These are phyloP conservation scores for Sorghum bicolor DNA, from an alignment of 176 grass and related monocot genomes.

Conservation along the genomic window DNA sequence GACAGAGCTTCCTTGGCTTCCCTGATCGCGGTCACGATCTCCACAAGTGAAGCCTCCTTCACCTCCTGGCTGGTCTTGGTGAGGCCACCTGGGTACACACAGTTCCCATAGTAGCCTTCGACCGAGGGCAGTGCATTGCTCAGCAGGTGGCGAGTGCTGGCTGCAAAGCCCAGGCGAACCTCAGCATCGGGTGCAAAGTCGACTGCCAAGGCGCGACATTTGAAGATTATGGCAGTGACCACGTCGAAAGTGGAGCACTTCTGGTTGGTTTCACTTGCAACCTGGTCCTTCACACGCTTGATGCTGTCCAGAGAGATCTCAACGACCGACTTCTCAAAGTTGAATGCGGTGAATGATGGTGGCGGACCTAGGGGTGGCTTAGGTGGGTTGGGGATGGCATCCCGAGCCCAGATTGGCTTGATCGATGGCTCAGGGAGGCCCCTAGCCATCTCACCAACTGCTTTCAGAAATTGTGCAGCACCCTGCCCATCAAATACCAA, in stretches of 20 bases:
- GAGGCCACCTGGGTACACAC: slow-evolving; percentile 50
- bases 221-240: slow-evolving; percentile 65
- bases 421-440: slow-evolving; percentile 39
- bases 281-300: slow-evolving; percentile 41
- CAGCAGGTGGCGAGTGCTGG: slow-evolving; percentile 65
- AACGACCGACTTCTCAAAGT: slow-evolving; percentile 48
- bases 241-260: slow-evolving; percentile 76
- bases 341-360: slow-evolving; percentile 41
- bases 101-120: slow-evolving; percentile 76
- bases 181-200: slow-evolving; percentile 20
- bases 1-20: slow-evolving; percentile 47
- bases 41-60: slow-evolving; percentile 33
- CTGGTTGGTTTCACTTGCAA: slow-evolving; percentile 42
- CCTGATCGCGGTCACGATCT: slow-evolving; percentile 44
- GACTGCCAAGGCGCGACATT: slow-evolving; percentile 49
- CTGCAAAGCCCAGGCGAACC: slow-evolving; percentile 47
- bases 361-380: slow-evolving; percentile 36
- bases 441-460: slow-evolving; percentile 58
- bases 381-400: slow-evolving; percentile 63
- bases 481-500: slow-evolving; percentile 62
- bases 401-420: slow-evolving; percentile 55
- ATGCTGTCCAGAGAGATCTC: slow-evolving; percentile 66
- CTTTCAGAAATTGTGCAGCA: slow-evolving; percentile 58
- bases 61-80: slow-evolving; percentile 38
- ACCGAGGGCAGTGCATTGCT: slow-evolving; percentile 39